Conservation (phyloP, 345 rosid genomes). For the Angophora floribunda region DNA sequence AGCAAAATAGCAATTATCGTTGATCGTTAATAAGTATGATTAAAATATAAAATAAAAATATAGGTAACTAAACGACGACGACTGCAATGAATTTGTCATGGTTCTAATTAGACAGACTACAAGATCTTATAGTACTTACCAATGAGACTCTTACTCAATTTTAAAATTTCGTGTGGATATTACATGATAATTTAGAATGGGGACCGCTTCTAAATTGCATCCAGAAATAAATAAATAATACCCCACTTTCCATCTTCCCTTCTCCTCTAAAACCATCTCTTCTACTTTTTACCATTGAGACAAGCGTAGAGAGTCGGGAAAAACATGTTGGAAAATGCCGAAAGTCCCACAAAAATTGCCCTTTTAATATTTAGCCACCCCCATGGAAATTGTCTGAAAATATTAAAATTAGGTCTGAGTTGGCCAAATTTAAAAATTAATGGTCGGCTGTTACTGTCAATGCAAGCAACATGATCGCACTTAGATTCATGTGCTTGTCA, state of each 20-base stretch:
- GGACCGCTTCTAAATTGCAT: too few relatives aligned
- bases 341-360: background rate
- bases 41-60: too few relatives aligned
- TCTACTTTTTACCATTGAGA: background rate
- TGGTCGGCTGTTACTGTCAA: background rate
- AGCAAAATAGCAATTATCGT: too few relatives aligned
- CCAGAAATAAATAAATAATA: too few relatives aligned
- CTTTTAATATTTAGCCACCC: background rate
- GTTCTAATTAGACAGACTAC: too few relatives aligned
- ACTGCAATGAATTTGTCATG: too few relatives aligned
- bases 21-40: too few relatives aligned
- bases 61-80: too few relatives aligned
- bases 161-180: too few relatives aligned
- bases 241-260: fast-evolving
- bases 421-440: background rate
- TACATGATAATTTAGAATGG: too few relatives aligned
- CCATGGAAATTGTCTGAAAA: background rate
- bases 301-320: background rate
- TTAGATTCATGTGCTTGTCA: background rate
- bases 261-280: background rate
- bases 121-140: too few relatives aligned
- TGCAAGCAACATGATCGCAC: background rate
- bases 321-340: fast-evolving
- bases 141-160: too few relatives aligned
- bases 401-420: background rate